Base-by-base conservation (phyloP, 1,139 yeast genomes). In the Geotrichum fermentans region DNA sequence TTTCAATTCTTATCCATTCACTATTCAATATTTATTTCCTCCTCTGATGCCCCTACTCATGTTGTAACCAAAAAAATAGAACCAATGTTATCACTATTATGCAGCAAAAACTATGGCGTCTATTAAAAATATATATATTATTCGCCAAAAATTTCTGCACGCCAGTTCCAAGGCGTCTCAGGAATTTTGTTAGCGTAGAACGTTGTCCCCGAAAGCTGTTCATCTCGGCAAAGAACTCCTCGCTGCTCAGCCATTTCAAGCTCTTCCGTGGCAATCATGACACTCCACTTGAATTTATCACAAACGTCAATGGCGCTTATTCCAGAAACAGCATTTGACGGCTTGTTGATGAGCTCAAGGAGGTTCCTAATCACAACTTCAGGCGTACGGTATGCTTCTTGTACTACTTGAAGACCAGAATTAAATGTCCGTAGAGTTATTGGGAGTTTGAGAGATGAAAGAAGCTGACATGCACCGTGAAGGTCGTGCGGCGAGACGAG, bases 211-310 rank as follows among this genome's bases (percentile, higher is more conserved):
- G 78, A 72, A 3, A 80, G 71, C 51, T 78, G 77, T 54, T 81
- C 82, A 64, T 87, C 96, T 8, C 86, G 72, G 10, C 83, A 79
- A 1, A 86, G 61, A 1, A 67, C 66, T 0, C 89, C 92, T 2
- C 67, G 62, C 6, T 72, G 73, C 32, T 84, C 75, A 21, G 85
- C 80, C 52, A 73, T 70, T 49, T 79, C 80, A 16, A 87, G 65
- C 55, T 86, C 87, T 60, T 86, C 94, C 14, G 71, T 72, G 2
- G 90, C 75, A 16, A 87, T 80, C 29, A 79, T 77, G 39, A 82
- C 72, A 16, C 90, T 80, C 90, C 94, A 86, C 32, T 71, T 70
- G 54, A 82, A 74, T 54, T 74, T 75, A 48, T 78, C 76, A 53
- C 83, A 75, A 13, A 79, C 71, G 46, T 77, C 72, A 37, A 68